Conservation (phyloP, 257 asterid species). For the Solanum chmielewskii region DNA sequence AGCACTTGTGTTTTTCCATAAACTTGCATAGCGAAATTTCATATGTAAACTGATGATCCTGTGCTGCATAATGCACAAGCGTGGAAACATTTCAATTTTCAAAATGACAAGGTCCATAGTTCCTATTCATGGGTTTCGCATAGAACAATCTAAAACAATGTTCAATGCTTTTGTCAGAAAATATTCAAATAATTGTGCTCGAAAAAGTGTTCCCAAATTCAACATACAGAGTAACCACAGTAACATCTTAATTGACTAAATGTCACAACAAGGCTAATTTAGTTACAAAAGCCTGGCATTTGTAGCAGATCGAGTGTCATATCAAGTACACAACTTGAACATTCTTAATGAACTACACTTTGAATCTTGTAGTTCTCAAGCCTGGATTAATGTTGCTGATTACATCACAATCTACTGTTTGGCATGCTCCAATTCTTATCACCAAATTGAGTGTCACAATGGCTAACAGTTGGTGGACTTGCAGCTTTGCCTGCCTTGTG, state of each 20-base stretch:
- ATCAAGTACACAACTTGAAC: background rate
- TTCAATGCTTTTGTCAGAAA: background rate
- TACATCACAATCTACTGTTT: background rate
- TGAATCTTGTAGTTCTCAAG: background rate
- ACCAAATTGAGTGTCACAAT: background rate
- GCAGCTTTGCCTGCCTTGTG: background rate
- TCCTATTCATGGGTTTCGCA: background rate
- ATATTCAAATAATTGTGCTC: background rate
- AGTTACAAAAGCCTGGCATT: background rate
- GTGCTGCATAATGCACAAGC: background rate
- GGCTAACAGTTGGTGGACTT: background rate
- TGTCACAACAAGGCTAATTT: background rate
- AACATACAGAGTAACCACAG: background rate
- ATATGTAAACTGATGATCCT: background rate
- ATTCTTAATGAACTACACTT: background rate
- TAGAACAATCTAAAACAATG: background rate
- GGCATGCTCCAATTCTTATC: background rate
- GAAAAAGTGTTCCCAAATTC: background rate
- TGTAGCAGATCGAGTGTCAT: background rate
- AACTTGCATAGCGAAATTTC: background rate
- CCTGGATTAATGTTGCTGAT: background rate
- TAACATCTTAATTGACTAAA: background rate
- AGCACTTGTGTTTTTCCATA: background rate
- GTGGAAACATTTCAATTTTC: background rate
- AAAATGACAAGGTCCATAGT: background rate